A percentile compares a stretch with the other conserved stretches of the same genome.
Conservation (phyloP, 2,329 filamentous ascomycete genomes). For the Gaeumannomyces tritici region DNA sequence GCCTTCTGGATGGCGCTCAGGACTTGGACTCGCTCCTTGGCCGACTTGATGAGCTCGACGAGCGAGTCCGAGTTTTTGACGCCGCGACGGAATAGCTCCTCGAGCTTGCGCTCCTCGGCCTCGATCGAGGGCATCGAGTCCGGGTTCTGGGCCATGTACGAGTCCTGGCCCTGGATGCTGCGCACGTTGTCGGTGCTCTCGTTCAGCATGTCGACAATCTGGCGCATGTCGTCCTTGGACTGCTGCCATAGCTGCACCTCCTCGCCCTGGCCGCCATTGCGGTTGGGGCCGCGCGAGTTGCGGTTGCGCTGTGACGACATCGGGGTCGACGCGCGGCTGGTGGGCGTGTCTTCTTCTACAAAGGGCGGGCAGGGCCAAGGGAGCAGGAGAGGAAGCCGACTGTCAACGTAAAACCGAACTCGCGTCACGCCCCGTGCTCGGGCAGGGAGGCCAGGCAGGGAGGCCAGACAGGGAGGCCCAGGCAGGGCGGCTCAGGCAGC, state of each 20-base stretch:
- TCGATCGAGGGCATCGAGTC: slow-evolving; percentile 14
- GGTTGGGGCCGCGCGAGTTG: slow-evolving; percentile 19
- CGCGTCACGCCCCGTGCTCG: too few species aligned
- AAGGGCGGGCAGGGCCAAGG: too few species aligned
- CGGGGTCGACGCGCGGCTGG: background rate
- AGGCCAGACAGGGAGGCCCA: too few species aligned
- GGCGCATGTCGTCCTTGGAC: slow-evolving; percentile 25
- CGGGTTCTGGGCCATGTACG: slow-evolving; percentile 23
- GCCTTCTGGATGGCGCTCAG: slow-evolving; percentile 28
- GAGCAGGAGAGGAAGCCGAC: background rate
- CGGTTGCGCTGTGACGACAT: slow-evolving; percentile 17
- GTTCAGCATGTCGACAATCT: slow-evolving; percentile 26
- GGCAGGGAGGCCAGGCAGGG: background rate
- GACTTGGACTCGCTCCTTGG: slow-evolving; percentile 27
- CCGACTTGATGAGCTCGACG: slow-evolving; percentile 21
- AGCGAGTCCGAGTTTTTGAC: slow-evolving; percentile 21
- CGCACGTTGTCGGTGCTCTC: slow-evolving; percentile 27
- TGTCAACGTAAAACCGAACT: background rate
- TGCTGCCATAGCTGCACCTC: slow-evolving; percentile 30
- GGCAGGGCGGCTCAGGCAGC: background rate
- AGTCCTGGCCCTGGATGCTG: slow-evolving; percentile 28
- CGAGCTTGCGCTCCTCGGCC: slow-evolving; percentile 16
- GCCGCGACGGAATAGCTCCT: slow-evolving; percentile 16
- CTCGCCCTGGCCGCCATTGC: slow-evolving; percentile 32
- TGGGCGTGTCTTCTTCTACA: background rate